A percentile compares a stretch with the other conserved stretches of the same genome.
phyloP scores from a whole-genome alignment of 2,329 filamentous ascomycete genomes.

The Neocatenulostroma microsporum region DNA sequence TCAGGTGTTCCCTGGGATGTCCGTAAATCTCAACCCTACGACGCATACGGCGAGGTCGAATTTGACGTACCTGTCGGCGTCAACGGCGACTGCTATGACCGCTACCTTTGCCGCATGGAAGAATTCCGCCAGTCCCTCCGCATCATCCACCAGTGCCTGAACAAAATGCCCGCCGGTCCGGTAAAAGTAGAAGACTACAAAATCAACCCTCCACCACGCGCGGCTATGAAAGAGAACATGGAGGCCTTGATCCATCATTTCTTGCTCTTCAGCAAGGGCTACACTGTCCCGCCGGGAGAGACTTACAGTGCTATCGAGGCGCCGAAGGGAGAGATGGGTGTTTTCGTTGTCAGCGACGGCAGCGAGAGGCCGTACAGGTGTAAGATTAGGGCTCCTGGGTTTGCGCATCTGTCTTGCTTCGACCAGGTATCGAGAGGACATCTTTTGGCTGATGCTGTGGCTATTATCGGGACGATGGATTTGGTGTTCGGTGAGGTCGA shows the following conservation, averaged over 20 bases:
- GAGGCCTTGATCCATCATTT: conserved; percentile 99
- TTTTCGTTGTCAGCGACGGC: conserved; percentile 91
- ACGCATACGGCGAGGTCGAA: conserved; percentile 95
- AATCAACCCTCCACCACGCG: conserved; percentile 86
- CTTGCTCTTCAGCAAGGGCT: conserved; percentile 96
- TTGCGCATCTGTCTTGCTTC: conserved; percentile 89
- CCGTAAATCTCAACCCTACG: conserved; percentile 93
- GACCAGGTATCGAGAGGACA: conserved; percentile 91
- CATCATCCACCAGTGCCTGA: conserved; percentile 97
- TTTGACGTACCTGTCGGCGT: conserved; percentile 95
- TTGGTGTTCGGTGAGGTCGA: conserved; percentile 55
- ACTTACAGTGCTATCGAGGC: conserved; percentile 98
- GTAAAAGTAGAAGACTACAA: conserved; percentile 98
- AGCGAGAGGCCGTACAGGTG: conserved; percentile 95
- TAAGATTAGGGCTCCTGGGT: conserved; percentile 94
- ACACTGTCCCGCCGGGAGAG: conserved; percentile 92
- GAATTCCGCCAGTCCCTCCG: conserved; percentile 97
- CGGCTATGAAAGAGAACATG: conserved; percentile 99
- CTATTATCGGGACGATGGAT: conserved; percentile 65
- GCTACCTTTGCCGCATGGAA: conserved; percentile 98
- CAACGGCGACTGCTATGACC: conserved; percentile 98
- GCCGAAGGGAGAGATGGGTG: conserved; percentile 99
- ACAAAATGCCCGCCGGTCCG: conserved; percentile 95
- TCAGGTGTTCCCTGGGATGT: conserved; percentile 95
- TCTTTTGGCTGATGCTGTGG: conserved; percentile 89